phyloP scores from a whole-genome alignment of 2,329 filamentous ascomycete genomes.

The Teratosphaeria nubilosa region DNA sequence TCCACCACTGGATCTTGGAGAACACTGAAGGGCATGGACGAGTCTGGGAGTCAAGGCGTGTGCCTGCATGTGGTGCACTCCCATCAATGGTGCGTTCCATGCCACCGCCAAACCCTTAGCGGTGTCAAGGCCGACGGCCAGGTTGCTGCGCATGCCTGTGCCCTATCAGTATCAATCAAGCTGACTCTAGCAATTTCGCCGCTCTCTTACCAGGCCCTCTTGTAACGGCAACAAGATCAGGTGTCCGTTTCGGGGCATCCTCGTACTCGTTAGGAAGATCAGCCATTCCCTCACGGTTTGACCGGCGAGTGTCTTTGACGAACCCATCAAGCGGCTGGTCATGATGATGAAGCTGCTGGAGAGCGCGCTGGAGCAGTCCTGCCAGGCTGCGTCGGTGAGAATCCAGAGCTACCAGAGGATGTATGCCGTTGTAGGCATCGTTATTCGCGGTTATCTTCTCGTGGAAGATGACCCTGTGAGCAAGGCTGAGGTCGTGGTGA shows the following conservation, averaged over 20 bases:
- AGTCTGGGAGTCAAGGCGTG: constrained; percentile 83
- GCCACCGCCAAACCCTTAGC: constrained; percentile 81
- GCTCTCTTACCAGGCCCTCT: constrained; percentile 55
- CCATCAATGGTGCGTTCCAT: constrained; percentile 73
- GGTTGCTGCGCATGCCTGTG: constrained; percentile 60
- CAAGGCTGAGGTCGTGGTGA: not conserved
- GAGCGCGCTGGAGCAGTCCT: constrained; percentile 54
- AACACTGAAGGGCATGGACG: constrained; percentile 21
- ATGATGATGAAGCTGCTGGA: constrained; percentile 28
- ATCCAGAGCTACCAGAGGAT: constrained; percentile 63
- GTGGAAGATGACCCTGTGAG: constrained; percentile 52
- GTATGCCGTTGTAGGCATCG: constrained; percentile 62
- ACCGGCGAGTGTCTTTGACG: not conserved
- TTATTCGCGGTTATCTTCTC: constrained; percentile 74
- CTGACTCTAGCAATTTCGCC: not conserved
- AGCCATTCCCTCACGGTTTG: not conserved
- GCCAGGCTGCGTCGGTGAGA: constrained; percentile 67
- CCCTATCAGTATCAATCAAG: not conserved
- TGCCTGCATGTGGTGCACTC: constrained; percentile 94
- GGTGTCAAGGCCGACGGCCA: constrained; percentile 67
- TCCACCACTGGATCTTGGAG: not conserved
- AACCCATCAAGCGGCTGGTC: not conserved
- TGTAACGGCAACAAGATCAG: constrained; percentile 82
- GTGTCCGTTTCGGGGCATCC: constrained; percentile 31
- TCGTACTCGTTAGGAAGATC: not conserved